Percentiles rank a stretch among this genome's conserved stretches.
Conservation (phyloP, 257 asterid species). For the Paulownia fortunei region DNA sequence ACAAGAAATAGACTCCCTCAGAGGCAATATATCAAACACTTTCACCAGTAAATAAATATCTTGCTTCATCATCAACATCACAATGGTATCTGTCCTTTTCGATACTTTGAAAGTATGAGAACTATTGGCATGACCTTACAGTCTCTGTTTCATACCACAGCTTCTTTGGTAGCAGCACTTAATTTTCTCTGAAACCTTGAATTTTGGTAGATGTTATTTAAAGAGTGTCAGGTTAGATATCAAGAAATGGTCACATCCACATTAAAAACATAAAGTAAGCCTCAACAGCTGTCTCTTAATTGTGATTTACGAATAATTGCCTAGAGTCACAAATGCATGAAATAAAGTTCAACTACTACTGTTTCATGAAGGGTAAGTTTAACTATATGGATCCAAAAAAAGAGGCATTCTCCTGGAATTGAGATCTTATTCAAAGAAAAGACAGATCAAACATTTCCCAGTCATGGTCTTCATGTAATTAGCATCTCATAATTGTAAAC, state of each 20-base stretch:
- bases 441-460: too few relatives aligned
- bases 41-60: background rate
- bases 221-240: constrained; percentile 15
- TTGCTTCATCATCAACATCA: background rate
- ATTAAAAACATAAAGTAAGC: constrained; percentile 24
- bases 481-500: background rate
- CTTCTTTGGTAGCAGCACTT: background rate
- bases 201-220: constrained; percentile 26
- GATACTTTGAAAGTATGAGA: background rate
- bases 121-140: background rate
- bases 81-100: constrained; percentile 4
- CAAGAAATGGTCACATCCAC: constrained; percentile 3
- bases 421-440: too few relatives aligned
- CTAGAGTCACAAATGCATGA: background rate
- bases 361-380: background rate
- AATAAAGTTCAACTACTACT: background rate
- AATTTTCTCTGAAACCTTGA: constrained; percentile 10
- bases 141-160: background rate
- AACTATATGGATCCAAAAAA: too few relatives aligned
- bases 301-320: constrained; percentile 4
- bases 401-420: too few relatives aligned
- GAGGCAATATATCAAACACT: constrained; percentile 12
- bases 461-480: background rate
- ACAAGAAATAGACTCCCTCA: constrained; percentile 1
- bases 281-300: constrained; percentile 2